Percentiles rank a stretch among this genome's conserved stretches.
These are phyloP conservation scores for Paramecium sexaurelia DNA, from an alignment of 73 alveolate genomes.

Conservation along the genomic window DNA sequence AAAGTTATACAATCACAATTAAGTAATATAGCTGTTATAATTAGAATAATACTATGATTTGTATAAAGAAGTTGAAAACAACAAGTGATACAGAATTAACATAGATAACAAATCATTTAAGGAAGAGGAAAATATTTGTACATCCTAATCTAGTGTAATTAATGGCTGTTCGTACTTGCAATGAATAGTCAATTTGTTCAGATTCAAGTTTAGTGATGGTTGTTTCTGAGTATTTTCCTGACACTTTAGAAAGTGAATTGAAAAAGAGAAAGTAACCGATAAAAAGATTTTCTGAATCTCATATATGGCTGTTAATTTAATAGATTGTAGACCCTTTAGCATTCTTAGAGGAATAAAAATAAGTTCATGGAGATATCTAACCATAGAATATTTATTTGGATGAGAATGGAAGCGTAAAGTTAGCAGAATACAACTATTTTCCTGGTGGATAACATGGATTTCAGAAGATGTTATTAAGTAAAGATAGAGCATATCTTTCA, in stretches of 20 bases:
- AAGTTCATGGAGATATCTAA: constrained; percentile 27
- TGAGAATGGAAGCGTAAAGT: constrained; percentile 26
- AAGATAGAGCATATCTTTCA: constrained; percentile 30
- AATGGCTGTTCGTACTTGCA: background rate
- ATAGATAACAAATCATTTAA: background rate
- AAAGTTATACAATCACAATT: background rate
- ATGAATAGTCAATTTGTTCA: background rate
- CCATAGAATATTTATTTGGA: constrained; percentile 16
- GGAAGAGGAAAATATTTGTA: background rate
- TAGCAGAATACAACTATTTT: constrained; percentile 18
- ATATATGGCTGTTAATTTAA: constrained; percentile 10
- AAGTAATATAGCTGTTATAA: background rate
- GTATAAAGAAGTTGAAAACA: background rate
- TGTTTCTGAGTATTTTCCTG: background rate
- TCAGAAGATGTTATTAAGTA: constrained; percentile 9
- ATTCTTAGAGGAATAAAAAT: background rate
- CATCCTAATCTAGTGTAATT: background rate
- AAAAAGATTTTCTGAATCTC: background rate
- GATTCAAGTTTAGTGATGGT: constrained; percentile 32
- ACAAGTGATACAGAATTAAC: background rate
- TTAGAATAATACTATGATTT: background rate
- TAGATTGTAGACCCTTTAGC: constrained; percentile 22
- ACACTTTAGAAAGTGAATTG: background rate
- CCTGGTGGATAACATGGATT: constrained; percentile 48
- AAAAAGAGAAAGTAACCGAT: background rate